phyloP scores from a whole-genome alignment of 2,329 filamentous ascomycete species.

The Penicillium olsonii region DNA sequence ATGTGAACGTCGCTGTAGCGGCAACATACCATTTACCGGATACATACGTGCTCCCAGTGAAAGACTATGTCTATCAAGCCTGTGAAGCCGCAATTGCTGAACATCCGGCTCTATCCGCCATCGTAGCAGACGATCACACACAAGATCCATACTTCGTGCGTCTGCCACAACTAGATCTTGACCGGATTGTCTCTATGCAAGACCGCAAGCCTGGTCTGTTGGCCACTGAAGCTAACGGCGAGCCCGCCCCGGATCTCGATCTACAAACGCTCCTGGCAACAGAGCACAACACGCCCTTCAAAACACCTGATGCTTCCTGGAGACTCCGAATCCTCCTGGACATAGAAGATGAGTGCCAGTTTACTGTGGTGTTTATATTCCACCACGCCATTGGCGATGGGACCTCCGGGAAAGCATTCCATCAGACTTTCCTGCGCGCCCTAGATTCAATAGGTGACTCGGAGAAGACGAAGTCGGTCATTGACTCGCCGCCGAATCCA shows the following conservation, averaged over 20 bases:
- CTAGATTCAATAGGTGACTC: slow-evolving; percentile 25
- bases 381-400: slow-evolving; percentile 54
- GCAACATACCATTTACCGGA: slow-evolving; percentile 39
- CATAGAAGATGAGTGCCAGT: slow-evolving; percentile 25
- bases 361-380: slow-evolving; percentile 49
- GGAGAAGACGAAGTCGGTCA: slow-evolving; percentile 20
- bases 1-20: slow-evolving; percentile 47
- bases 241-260: slow-evolving; percentile 35
- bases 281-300: slow-evolving; percentile 46
- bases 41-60: slow-evolving; percentile 23
- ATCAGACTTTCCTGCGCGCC: slow-evolving; percentile 43
- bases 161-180: slow-evolving; percentile 46
- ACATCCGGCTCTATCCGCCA: slow-evolving; percentile 47
- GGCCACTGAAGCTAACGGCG: slow-evolving; percentile 19
- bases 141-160: slow-evolving; percentile 47
- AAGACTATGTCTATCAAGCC: slow-evolving; percentile 41
- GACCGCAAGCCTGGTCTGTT: slow-evolving; percentile 20
- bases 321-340: slow-evolving; percentile 43
- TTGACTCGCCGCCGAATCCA: slow-evolving; percentile 28
- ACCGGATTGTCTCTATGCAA: slow-evolving; percentile 39
- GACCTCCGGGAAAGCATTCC: slow-evolving; percentile 48
- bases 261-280: slow-evolving; percentile 43
- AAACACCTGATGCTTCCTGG: slow-evolving; percentile 45
- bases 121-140: slow-evolving; percentile 44
- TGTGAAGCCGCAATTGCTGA: slow-evolving; percentile 38